Evolutionary conservation across 192 early-diverging fungal species (phyloP).

Genomic region (Umbelopsis isabellina): DNA sequence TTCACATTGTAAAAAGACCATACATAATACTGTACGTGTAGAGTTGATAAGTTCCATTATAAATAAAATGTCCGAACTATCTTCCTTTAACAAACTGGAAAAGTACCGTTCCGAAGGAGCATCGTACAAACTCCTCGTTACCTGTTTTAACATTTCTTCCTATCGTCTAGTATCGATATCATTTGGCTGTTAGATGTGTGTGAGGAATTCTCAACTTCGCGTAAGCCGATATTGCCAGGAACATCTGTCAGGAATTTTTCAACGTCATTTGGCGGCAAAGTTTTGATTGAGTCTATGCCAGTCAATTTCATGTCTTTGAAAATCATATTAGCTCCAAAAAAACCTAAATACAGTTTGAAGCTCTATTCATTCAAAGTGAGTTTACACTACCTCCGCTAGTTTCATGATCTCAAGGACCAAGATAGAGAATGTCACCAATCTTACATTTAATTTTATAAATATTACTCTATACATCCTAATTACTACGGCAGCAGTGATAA

Average conservation of each 20-base stretch:
- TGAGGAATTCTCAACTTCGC: no score
- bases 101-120: no score
- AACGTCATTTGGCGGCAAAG: background rate
- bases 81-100: no score
- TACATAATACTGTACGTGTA: no score
- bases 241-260: background rate
- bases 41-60: no score
- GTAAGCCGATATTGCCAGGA: background rate
- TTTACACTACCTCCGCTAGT: background rate
- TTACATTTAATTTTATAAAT: conserved; percentile 31
- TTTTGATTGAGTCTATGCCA: conserved; percentile 17
- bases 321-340: background rate
- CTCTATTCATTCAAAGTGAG: background rate
- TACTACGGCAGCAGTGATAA: conserved; percentile 28
- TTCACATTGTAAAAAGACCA: no score
- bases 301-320: conserved; percentile 12
- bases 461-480: conserved; percentile 30
- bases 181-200: no score
- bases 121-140: no score
- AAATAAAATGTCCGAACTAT: no score
- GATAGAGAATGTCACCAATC: conserved; percentile 29
- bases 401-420: conserved; percentile 35
- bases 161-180: no score
- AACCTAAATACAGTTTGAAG: background rate
- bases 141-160: no score